phyloP scores from a whole-genome alignment of 495 filamentous ascomycete genomes.

The Melanomma pulvis-pyrius region DNA sequence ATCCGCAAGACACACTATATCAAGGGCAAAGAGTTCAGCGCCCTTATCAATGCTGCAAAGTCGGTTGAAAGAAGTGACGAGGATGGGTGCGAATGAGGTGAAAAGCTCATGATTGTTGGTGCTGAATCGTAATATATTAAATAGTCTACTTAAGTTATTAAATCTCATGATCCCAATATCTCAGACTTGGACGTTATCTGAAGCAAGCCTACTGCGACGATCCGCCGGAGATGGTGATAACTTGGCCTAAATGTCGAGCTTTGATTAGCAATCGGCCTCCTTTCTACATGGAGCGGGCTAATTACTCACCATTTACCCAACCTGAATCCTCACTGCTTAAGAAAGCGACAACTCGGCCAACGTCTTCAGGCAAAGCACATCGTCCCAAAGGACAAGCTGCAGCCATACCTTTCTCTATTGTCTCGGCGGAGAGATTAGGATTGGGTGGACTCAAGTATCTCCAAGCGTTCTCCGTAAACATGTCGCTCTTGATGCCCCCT shows the following conservation, averaged over 20 bases:
- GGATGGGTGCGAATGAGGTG: too few species aligned
- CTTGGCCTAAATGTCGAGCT: slow-evolving; percentile 45
- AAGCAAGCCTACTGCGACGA: slow-evolving; percentile 47
- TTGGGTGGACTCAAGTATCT: slow-evolving; percentile 57
- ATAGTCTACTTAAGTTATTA: too few species aligned
- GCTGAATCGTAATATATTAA: too few species aligned
- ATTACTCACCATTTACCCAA: slow-evolving; percentile 63
- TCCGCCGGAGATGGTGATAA: slow-evolving; percentile 50
- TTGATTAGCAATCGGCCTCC: too few species aligned
- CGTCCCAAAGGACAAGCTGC: slow-evolving; percentile 55
- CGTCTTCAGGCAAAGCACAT: slow-evolving; percentile 59
- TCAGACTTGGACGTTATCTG: too few species aligned
- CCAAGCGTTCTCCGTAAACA: slow-evolving; percentile 69
- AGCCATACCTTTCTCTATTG: slow-evolving; percentile 51
- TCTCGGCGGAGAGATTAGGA: slow-evolving; percentile 47
- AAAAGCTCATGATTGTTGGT: too few species aligned
- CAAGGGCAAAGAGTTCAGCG: too few species aligned
- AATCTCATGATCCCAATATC: too few species aligned
- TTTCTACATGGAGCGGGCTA: too few species aligned
- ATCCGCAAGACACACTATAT: too few species aligned
- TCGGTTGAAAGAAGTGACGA: too few species aligned
- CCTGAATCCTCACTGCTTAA: slow-evolving; percentile 58
- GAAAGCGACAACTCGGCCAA: slow-evolving; percentile 61
- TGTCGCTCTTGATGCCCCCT: slow-evolving; percentile 78
- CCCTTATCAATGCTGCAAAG: too few species aligned